A percentile compares a stretch with the other conserved stretches of the same genome.
phyloP scores from a whole-genome alignment of 257 asterid genomes.

The Solanum bulbocastanum region DNA sequence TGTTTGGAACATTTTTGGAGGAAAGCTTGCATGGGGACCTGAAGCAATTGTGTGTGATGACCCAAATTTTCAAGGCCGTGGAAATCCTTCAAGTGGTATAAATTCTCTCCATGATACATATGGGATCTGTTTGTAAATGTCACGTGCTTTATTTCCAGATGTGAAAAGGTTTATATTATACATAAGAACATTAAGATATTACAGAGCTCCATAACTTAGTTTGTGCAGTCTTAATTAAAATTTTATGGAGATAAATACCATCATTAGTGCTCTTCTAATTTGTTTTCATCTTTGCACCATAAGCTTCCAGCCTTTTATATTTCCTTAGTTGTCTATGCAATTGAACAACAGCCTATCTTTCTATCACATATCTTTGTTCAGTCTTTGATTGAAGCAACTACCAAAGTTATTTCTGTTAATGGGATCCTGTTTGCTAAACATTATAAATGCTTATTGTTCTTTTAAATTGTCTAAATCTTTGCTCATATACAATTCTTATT shows the following conservation, averaged over 20 bases:
- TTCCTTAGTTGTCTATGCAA: not conserved
- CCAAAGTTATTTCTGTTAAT: not conserved
- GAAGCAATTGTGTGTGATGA: slow-evolving; percentile 43
- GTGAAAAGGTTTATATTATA: not conserved
- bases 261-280: not conserved
- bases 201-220: not conserved
- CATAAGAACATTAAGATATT: not conserved
- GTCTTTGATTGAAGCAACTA: not conserved
- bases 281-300: not conserved
- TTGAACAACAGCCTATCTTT: not conserved
- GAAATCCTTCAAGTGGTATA: slow-evolving; percentile 36
- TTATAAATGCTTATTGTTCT: not conserved
- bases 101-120: not conserved
- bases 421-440: not conserved
- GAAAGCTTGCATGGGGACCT: slow-evolving; percentile 37
- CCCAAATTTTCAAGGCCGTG: slow-evolving; percentile 38
- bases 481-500: not conserved
- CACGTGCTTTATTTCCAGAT: not conserved
- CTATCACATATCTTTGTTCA: not conserved
- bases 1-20: slow-evolving; percentile 39
- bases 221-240: not conserved
- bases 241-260: not conserved
- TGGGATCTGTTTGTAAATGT: not conserved
- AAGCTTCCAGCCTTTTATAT: not conserved
- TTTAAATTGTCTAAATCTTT: not conserved